Base-by-base conservation (phyloP, 2,329 filamentous ascomycete species). In the Blumeriella jaapii region DNA sequence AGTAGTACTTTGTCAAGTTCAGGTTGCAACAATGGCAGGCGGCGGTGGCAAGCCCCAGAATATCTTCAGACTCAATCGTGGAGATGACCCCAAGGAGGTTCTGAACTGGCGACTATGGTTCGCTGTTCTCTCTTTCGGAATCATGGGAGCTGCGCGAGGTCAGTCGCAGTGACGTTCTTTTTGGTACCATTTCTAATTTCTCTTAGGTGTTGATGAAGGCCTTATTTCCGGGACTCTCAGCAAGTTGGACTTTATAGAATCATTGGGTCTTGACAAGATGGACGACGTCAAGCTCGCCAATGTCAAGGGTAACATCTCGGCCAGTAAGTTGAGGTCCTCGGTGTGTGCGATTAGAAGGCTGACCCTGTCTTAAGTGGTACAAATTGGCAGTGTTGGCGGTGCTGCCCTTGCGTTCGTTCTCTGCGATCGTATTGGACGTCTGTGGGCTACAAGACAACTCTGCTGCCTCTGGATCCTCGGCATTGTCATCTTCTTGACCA, bases 21-120 rank as follows among this genome's bases (percentile, higher is more conserved):
- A 30, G 22, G 17, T 19, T 13, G 35, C 24, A 13, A 38, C 2
- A 34, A 69, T 69, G 65, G 64, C 63, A 34, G 64, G 64, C 42
- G 64, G 64, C 41, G 62, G 64, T 39, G 70, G 70, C 57, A 70
- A 68, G 49, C 67, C 68, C 39, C 62, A 71, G 56, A 70, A 72
- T 50, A 62, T 83, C 50, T 85, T 83, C 61, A 69, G 64, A 49
- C 58, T 78, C 42, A 68, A 72, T 50, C 57, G 79, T 42, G 63
- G 75, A 31, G 70, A 71, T 39, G 79, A 82, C 41, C 82, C 82
- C 4, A 68, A 68, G 36, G 72, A 81, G 52, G 69, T 77, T 42
- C 72, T 85, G 56, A 87, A 87, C 61, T 85, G 79, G 79, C 67
- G 74, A 28, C 65, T 87, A 42, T 85, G 79, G 77, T 83, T 82